Percentiles rank a stretch among this genome's conserved stretches.
phyloP scores from a whole-genome alignment of 164 flowering plant species.

The Magnolia kwangsiensis region DNA sequence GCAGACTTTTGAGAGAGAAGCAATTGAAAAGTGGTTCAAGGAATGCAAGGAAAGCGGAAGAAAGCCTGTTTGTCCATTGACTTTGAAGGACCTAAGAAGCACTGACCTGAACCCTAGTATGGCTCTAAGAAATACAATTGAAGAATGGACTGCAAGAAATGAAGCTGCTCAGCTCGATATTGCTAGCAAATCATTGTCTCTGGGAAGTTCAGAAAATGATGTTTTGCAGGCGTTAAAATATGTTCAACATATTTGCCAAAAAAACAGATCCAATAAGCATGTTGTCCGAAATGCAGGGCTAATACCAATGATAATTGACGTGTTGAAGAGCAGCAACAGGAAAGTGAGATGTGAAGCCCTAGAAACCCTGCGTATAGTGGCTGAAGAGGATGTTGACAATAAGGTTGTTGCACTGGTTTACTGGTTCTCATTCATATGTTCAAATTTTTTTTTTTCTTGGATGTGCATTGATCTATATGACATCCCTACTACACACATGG shows the following conservation, averaged over 20 bases:
- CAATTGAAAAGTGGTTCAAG: constrained; percentile 91
- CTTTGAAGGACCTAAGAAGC: constrained; percentile 60
- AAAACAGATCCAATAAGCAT: constrained; percentile 54
- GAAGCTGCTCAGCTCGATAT: constrained; percentile 84
- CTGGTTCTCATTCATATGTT: constrained; percentile 4
- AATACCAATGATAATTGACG: constrained; percentile 64
- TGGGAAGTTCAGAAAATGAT: constrained; percentile 51
- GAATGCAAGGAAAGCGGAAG: constrained; percentile 80
- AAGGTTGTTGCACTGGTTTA: constrained; percentile 53
- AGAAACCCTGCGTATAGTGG: constrained; percentile 76
- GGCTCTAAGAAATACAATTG: constrained; percentile 79
- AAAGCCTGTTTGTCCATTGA: constrained; percentile 72
- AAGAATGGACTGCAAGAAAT: constrained; percentile 91
- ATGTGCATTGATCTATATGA: not conserved
- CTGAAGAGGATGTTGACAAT: constrained; percentile 69
- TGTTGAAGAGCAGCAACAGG: constrained; percentile 76
- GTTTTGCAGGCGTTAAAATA: constrained; percentile 59
- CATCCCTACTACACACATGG: not conserved
- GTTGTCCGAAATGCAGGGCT: constrained; percentile 54
- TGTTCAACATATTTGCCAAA: constrained; percentile 59
- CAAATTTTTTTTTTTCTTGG: not conserved
- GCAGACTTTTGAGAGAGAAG: constrained; percentile 84
- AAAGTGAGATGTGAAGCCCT: constrained; percentile 67
- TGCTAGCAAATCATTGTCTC: constrained; percentile 55
- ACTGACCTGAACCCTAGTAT: constrained; percentile 83